Conservation (phyloP, 495 filamentous ascomycete species). For the Xylaria bambusicola region DNA sequence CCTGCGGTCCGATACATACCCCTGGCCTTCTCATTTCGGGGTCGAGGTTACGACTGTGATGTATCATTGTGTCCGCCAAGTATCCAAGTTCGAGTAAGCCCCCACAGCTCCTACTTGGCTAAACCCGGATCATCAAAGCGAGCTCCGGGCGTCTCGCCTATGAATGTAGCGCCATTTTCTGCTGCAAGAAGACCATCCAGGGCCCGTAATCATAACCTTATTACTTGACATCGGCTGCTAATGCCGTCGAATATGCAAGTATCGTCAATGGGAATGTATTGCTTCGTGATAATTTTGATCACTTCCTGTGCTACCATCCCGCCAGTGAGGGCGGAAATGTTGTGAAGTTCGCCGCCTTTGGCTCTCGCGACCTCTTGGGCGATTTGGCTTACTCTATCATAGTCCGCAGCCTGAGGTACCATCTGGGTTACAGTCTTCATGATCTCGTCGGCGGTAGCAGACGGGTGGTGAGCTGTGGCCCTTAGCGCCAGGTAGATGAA, state of each 20-base stretch:
- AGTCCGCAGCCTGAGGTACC: slow-evolving; percentile 47
- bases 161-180: slow-evolving; percentile 26
- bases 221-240: slow-evolving; percentile 72
- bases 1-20: slow-evolving; percentile 35
- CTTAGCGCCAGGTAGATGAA: slow-evolving; percentile 75
- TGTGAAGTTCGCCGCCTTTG: slow-evolving; percentile 87
- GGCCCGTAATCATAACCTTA: slow-evolving; percentile 46
- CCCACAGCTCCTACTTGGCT: slow-evolving; percentile 38
- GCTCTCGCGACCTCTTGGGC: slow-evolving; percentile 72
- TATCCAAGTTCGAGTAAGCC: slow-evolving; percentile 24
- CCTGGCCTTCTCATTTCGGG: slow-evolving; percentile 24
- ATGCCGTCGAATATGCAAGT: slow-evolving; percentile 93
- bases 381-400: slow-evolving; percentile 52
- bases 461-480: slow-evolving; percentile 50
- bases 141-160: slow-evolving; percentile 39
- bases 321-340: slow-evolving; percentile 86
- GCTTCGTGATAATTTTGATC: slow-evolving; percentile 93
- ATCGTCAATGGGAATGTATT: slow-evolving; percentile 95
- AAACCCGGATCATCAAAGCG: slow-evolving; percentile 45
- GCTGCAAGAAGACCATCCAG: slow-evolving; percentile 19
- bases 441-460: slow-evolving; percentile 49
- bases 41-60: slow-evolving; percentile 31
- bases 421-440: slow-evolving; percentile 40
- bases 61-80: slow-evolving; percentile 35
- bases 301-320: slow-evolving; percentile 94